phyloP scores from a whole-genome alignment of 768 basidiomycete genomes.

The Trametes cingulata region DNA sequence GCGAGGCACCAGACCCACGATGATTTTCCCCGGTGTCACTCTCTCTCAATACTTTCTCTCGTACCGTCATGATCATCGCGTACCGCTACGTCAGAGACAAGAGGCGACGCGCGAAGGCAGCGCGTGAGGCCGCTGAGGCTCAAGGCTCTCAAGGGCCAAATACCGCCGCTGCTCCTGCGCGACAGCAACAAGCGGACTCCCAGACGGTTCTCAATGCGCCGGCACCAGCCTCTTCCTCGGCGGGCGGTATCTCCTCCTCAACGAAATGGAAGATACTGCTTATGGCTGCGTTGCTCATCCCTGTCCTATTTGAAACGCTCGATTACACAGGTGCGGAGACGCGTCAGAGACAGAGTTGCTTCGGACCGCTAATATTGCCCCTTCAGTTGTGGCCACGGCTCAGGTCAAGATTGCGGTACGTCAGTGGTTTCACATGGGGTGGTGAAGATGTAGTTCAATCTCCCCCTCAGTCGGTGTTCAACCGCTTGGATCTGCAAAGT shows the following conservation, averaged over 20 bases:
- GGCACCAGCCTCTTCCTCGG: not conserved
- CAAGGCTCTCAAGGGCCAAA: not conserved
- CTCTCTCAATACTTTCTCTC: not conserved
- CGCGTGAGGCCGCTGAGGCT: slow-evolving; percentile 3
- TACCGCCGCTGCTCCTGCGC: not conserved
- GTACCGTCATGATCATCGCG: slow-evolving; percentile 5
- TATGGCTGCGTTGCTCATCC: slow-evolving; percentile 41
- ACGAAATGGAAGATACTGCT: slow-evolving; percentile 23
- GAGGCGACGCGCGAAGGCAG: slow-evolving; percentile 10
- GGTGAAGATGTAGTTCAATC: too few relatives aligned
- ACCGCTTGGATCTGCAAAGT: slow-evolving; percentile 39
- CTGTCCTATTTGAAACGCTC: slow-evolving; percentile 43
- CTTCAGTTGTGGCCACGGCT: slow-evolving; percentile 50
- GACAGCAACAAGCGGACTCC: not conserved
- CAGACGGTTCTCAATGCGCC: not conserved
- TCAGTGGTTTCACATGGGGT: not conserved
- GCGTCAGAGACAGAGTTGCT: not conserved
- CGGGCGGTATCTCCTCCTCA: not conserved
- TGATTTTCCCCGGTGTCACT: not conserved
- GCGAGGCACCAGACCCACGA: too few relatives aligned
- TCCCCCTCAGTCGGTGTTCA: slow-evolving; percentile 34
- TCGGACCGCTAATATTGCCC: not conserved
- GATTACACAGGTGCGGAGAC: slow-evolving; percentile 36
- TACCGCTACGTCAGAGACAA: slow-evolving; percentile 17
- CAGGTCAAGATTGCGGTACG: slow-evolving; percentile 52